phyloP scores from a whole-genome alignment of 306 rosid species.

The Acacia crassicarpa region DNA sequence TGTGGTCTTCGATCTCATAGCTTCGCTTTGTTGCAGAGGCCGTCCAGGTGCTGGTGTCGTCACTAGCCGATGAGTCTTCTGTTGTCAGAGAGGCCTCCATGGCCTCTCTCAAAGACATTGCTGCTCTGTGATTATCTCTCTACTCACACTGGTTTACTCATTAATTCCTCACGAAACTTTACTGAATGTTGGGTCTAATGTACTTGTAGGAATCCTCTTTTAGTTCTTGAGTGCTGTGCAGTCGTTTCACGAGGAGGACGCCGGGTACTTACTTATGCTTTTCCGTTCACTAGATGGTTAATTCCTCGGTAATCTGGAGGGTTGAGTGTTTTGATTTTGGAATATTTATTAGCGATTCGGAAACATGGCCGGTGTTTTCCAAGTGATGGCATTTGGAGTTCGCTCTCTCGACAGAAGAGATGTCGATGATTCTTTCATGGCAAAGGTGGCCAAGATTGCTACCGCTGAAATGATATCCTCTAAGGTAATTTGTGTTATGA shows the following conservation, averaged over 20 bases:
- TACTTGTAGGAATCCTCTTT: constrained; percentile 60
- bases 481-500: constrained; percentile 57
- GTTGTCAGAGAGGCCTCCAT: constrained; percentile 76
- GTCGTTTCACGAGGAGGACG: constrained; percentile 89
- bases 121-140: constrained; percentile 54
- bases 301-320: neutral
- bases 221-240: constrained; percentile 87
- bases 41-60: constrained; percentile 78
- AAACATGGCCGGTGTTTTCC: constrained; percentile 91
- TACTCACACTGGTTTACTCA: neutral
- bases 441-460: constrained; percentile 88
- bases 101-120: constrained; percentile 80
- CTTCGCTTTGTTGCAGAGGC: constrained; percentile 58
- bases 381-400: constrained; percentile 92
- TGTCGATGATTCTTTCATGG: constrained; percentile 74
- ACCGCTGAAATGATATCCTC: constrained; percentile 87
- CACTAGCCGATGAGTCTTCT: constrained; percentile 79
- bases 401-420: constrained; percentile 63
- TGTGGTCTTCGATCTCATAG: constrained; percentile 21
- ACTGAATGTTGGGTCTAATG: constrained; percentile 6
- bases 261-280: constrained; percentile 50
- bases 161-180: neutral
- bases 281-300: neutral
- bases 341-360: constrained; percentile 71
- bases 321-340: neutral